phyloP scores from a whole-genome alignment of 345 rosid genomes.

The Abelmoschus esculentus region DNA sequence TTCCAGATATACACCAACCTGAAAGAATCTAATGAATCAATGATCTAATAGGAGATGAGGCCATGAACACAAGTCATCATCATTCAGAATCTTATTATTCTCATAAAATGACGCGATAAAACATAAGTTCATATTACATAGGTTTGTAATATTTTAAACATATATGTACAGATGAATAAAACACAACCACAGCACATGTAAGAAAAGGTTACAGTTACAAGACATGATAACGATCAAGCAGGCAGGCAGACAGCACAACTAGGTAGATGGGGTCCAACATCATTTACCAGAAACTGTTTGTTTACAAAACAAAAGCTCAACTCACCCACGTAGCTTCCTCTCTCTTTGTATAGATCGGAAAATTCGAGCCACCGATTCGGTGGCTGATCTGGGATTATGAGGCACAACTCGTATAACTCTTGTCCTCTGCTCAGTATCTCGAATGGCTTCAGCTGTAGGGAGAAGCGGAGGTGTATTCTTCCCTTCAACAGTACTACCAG shows the following conservation, averaged over 20 bases:
- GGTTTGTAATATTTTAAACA: neutral
- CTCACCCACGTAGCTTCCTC: conserved; percentile 43
- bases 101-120: neutral
- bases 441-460: conserved; percentile 15
- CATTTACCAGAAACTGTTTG: neutral
- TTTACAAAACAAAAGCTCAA: conserved; percentile 12
- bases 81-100: neutral
- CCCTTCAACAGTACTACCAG: conserved; percentile 14
- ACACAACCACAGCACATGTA: neutral
- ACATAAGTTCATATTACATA: conserved; percentile 5
- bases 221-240: neutral
- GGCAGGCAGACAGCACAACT: neutral
- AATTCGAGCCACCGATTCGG: conserved; percentile 79
- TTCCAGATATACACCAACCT: neutral
- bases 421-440: conserved; percentile 24
- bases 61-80: neutral
- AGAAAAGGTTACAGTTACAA: neutral
- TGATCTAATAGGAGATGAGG: neutral
- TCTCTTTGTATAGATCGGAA: conserved; percentile 84
- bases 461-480: conserved; percentile 26
- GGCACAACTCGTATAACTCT: conserved; percentile 84
- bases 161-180: neutral
- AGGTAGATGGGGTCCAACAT: neutral
- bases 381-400: conserved; percentile 65
- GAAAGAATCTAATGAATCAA: neutral